Conservation (phyloP, 345 rosid genomes). For the Diplotaxis tenuifolia region DNA sequence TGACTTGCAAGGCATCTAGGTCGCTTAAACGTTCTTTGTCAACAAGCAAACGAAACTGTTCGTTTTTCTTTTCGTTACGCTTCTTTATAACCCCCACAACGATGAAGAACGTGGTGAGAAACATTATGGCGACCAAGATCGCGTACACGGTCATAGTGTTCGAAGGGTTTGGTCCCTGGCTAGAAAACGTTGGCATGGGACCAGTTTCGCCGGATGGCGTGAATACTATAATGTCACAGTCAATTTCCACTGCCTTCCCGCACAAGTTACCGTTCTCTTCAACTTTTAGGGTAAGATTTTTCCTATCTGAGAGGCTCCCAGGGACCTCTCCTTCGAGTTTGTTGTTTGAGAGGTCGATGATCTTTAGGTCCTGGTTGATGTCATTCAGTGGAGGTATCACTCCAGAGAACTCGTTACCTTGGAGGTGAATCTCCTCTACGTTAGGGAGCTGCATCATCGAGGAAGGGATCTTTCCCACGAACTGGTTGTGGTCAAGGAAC, state of each 20-base stretch:
- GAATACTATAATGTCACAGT: conserved; percentile 22
- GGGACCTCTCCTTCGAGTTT: conserved; percentile 64
- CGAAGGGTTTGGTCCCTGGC: not conserved
- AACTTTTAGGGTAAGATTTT: conserved; percentile 36
- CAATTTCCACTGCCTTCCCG: conserved; percentile 44
- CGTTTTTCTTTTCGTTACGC: not conserved
- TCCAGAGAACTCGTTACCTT: conserved; percentile 65
- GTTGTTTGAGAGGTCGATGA: conserved; percentile 55
- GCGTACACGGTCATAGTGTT: not conserved
- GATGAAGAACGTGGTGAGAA: conserved; percentile 34
- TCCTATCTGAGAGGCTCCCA: conserved; percentile 15
- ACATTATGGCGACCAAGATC: not conserved
- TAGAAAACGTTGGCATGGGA: not conserved
- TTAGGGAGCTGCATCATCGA: conserved; percentile 43
- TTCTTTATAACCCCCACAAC: not conserved
- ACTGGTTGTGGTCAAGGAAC: conserved; percentile 55
- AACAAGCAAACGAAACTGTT: not conserved
- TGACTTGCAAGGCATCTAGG: not conserved
- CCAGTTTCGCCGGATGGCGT: not conserved
- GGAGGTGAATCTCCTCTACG: conserved; percentile 64
- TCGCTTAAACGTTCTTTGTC: not conserved
- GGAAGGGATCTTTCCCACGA: conserved; percentile 56
- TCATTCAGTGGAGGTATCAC: conserved; percentile 44
- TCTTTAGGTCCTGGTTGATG: conserved; percentile 17
- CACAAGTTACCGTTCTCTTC: conserved; percentile 48